These are phyloP conservation scores for Stagonosporopsis vannaccii DNA, from an alignment of 2,329 filamentous ascomycete genomes.

Conservation along the genomic window DNA sequence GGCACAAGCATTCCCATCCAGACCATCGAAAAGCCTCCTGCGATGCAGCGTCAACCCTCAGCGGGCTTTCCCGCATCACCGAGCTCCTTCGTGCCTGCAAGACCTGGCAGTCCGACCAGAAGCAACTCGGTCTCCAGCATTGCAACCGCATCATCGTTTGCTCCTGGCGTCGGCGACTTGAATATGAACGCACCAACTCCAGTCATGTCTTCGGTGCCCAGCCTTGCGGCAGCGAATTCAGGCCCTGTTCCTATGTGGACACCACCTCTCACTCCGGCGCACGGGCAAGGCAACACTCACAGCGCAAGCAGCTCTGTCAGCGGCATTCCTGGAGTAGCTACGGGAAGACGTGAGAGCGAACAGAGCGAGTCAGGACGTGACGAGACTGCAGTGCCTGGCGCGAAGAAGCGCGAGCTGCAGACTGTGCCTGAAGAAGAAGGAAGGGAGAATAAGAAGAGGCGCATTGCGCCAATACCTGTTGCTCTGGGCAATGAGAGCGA, in stretches of 20 bases:
- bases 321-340: conserved; percentile 51
- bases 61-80: conserved; percentile 65
- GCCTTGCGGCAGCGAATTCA: conserved; percentile 77
- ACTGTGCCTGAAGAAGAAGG: conserved; percentile 47
- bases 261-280: conserved; percentile 83
- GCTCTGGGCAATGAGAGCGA: conserved; percentile 36
- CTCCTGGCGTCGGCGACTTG: conserved; percentile 43
- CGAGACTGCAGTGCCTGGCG: conserved; percentile 30
- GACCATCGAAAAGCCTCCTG: conserved; percentile 58
- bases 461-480: conserved; percentile 56
- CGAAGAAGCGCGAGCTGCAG: conserved; percentile 49
- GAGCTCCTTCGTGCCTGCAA: conserved; percentile 60
- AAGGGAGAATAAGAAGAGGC: conserved; percentile 52
- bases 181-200: conserved; percentile 78
- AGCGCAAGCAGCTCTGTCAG: conserved; percentile 63
- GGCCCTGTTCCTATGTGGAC: conserved; percentile 76
- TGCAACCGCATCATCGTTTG: conserved; percentile 67
- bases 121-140: conserved; percentile 88
- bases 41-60: conserved; percentile 59
- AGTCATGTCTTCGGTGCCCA: conserved; percentile 77
- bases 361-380: conserved; percentile 48
- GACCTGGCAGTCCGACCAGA: conserved; percentile 79
- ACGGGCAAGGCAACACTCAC: conserved; percentile 52
- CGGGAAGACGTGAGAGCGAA: conserved; percentile 41
- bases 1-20: conserved; percentile 67